These are phyloP conservation scores for Saccharomycopsis hybrid DNA, from an alignment of 1,139 yeast species.

Conservation along the genomic window DNA sequence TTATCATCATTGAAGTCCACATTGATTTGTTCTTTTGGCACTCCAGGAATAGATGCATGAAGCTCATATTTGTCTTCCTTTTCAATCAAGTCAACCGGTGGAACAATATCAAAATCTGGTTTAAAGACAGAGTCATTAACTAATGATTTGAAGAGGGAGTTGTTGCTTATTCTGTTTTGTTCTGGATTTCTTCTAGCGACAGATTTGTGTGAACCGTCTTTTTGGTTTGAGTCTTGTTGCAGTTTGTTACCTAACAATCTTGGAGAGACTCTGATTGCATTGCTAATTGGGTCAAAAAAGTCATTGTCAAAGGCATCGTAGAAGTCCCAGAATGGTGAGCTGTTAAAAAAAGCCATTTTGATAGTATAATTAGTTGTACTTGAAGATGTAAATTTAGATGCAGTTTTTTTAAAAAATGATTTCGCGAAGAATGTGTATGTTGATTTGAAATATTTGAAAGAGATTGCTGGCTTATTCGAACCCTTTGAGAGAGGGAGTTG, in stretches of 20 bases:
- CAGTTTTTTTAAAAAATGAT: too few relatives aligned
- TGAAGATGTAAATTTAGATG: too few relatives aligned
- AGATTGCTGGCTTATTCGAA: too few relatives aligned
- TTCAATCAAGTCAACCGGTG: constrained; percentile 38
- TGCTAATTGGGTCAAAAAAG: constrained; percentile 28
- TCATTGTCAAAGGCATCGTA: constrained; percentile 36
- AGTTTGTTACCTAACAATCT: constrained; percentile 10
- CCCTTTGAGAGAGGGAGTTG: too few relatives aligned
- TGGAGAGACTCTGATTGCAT: constrained; percentile 24
- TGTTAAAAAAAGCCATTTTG: constrained; percentile 29
- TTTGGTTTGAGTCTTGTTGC: constrained; percentile 3
- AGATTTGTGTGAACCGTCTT: neutral
- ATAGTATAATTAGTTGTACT: too few relatives aligned
- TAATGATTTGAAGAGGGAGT: neutral
- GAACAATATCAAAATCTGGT: constrained; percentile 26
- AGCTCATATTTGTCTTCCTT: constrained; percentile 33
- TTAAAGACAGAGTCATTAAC: constrained; percentile 21
- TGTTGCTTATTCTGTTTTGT: neutral
- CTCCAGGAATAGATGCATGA: constrained; percentile 37
- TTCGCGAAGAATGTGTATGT: too few relatives aligned
- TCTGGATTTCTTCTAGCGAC: too few relatives aligned
- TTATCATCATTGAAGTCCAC: constrained; percentile 35
- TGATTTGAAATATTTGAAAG: too few relatives aligned
- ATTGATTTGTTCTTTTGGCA: constrained; percentile 32
- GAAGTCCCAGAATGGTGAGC: constrained; percentile 37